A percentile compares a stretch with the other conserved stretches of the same genome.
phyloP scores from a whole-genome alignment of 2,329 filamentous ascomycete genomes.

The Fusarium keratoplasticum region DNA sequence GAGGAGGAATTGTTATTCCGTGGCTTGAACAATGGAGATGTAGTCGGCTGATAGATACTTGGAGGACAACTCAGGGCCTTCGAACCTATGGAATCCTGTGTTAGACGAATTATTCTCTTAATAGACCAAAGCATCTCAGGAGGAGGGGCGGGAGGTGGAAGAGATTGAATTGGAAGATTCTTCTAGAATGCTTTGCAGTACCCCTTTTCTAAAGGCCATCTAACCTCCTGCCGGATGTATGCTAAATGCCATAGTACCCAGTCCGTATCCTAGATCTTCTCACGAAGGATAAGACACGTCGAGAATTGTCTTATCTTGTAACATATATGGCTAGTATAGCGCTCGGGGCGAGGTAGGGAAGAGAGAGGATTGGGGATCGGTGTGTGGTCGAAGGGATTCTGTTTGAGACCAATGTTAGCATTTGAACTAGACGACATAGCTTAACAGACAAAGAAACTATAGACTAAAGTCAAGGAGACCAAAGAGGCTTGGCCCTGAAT shows the following conservation, averaged over 20 bases:
- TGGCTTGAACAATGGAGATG: not conserved
- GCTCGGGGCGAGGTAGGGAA: not conserved
- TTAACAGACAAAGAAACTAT: too few relatives aligned
- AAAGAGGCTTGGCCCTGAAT: not conserved
- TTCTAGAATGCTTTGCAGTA: not conserved
- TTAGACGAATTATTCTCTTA: not conserved
- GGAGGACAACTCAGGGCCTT: too few relatives aligned
- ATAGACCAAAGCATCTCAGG: rapidly evolving
- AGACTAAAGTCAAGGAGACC: not conserved
- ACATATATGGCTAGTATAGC: rapidly evolving
- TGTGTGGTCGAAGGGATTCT: not conserved
- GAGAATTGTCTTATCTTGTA: not conserved
- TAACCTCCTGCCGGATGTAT: not conserved
- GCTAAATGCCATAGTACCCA: too few relatives aligned
- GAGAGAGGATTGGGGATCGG: not conserved
- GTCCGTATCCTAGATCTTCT: not conserved
- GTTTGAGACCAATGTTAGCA: not conserved
- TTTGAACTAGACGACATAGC: not conserved
- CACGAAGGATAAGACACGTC: not conserved
- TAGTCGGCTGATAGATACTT: too few relatives aligned
- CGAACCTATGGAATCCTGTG: not conserved
- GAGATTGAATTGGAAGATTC: not conserved
- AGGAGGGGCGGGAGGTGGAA: rapidly evolving
- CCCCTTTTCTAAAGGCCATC: not conserved
- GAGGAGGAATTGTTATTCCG: not conserved